Percentiles rank a stretch among this genome's conserved stretches.
Conservation (phyloP, 225 moss, liverwort and hornwort genomes). For the Marchantia polymorpha region DNA sequence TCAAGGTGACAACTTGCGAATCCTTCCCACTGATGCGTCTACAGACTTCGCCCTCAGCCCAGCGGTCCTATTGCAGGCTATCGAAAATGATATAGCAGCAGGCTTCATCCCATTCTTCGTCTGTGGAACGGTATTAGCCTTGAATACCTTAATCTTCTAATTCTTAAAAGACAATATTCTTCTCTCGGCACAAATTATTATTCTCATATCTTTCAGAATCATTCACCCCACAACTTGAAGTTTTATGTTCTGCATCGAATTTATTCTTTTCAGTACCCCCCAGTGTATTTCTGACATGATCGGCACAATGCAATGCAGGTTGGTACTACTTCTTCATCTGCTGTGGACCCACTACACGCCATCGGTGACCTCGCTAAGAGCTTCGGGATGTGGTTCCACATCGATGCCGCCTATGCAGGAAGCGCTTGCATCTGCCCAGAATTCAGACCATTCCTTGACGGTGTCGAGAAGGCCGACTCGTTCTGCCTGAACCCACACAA, state of each 20-base stretch:
- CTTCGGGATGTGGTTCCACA: slow-evolving; percentile 67
- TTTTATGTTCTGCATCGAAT: too few species aligned
- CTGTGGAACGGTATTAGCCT: slow-evolving; percentile 49
- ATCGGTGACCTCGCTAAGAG: slow-evolving; percentile 47
- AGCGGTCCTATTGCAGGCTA: slow-evolving; percentile 35
- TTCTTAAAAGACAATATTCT: background rate
- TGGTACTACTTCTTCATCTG: slow-evolving; percentile 84
- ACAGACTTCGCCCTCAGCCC: slow-evolving; percentile 51
- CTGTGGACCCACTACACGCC: slow-evolving; percentile 66
- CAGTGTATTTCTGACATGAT: too few species aligned
- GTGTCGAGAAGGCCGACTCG: slow-evolving; percentile 75
- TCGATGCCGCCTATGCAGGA: slow-evolving; percentile 66
- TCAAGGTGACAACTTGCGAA: slow-evolving; percentile 46
- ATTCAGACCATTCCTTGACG: slow-evolving; percentile 52
- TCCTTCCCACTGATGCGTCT: slow-evolving; percentile 46
- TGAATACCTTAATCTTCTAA: background rate
- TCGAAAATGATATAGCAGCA: slow-evolving; percentile 59
- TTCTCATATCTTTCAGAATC: too few species aligned
- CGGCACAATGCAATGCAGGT: background rate
- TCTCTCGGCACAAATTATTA: too few species aligned
- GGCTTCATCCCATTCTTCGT: slow-evolving; percentile 78
- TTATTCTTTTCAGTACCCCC: too few species aligned
- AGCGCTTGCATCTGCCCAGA: slow-evolving; percentile 78
- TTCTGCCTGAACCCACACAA: slow-evolving; percentile 72
- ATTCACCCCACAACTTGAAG: too few species aligned